Evolutionary conservation across 306 rosid species (phyloP).

Genomic region (Neltuma alba): DNA sequence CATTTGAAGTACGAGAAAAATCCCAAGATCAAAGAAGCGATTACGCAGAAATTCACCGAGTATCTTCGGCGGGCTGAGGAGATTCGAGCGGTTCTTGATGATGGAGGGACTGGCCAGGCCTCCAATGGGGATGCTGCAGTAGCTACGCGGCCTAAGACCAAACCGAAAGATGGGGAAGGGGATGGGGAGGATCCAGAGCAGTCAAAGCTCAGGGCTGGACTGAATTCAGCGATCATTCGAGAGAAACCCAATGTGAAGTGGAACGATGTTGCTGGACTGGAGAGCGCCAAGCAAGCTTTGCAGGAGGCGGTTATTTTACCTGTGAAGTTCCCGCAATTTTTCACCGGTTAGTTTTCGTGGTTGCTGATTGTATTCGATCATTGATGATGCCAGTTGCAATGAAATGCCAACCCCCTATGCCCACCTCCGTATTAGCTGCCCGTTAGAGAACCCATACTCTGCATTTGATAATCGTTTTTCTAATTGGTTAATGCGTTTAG

Average conservation of each 20-base stretch:
- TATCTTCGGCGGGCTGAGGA: slow-evolving; percentile 98
- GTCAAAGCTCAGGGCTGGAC: slow-evolving; percentile 82
- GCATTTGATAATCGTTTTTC: neutral
- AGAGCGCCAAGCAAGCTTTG: slow-evolving; percentile 93
- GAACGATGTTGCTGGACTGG: slow-evolving; percentile 97
- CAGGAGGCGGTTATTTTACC: slow-evolving; percentile 98
- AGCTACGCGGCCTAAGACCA: slow-evolving; percentile 82
- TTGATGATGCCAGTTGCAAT: neutral
- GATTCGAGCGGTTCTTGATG: slow-evolving; percentile 84
- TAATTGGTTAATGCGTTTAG: neutral
- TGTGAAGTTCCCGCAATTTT: slow-evolving; percentile 94
- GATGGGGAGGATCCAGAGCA: slow-evolving; percentile 96
- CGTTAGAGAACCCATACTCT: neutral
- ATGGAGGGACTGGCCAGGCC: slow-evolving; percentile 89
- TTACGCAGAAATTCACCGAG: slow-evolving; percentile 94
- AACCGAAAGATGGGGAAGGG: slow-evolving; percentile 81
- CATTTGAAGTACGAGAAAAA: slow-evolving; percentile 98
- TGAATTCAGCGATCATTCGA: slow-evolving; percentile 87
- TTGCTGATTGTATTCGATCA: neutral
- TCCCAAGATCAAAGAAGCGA: slow-evolving; percentile 93
- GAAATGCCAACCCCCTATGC: neutral
- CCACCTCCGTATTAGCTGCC: neutral
- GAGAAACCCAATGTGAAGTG: slow-evolving; percentile 96
- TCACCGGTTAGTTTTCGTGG: slow-evolving; percentile 63
- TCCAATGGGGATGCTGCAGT: slow-evolving; percentile 93